Evolutionary conservation across 1,284 basidiomycete species (phyloP).

Genomic region (Austroboletus rostrupii): DNA sequence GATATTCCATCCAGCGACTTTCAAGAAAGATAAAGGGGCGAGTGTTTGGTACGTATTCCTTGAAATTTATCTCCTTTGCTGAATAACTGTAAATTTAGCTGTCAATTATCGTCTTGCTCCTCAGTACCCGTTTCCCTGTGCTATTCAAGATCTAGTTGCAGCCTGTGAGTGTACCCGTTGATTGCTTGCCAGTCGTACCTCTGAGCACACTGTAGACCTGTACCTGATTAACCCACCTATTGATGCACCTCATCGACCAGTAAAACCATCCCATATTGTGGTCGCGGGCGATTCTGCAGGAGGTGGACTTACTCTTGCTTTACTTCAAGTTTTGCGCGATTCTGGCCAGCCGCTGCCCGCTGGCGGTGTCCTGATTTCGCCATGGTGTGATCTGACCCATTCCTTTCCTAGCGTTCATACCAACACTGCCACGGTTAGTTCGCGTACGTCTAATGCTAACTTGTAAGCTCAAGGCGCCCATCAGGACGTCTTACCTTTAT

Average conservation of each 20-base stretch:
- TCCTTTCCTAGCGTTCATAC: conserved; percentile 86
- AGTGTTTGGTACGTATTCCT: conserved; percentile 61
- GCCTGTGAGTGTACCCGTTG: conserved; percentile 52
- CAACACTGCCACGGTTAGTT: conserved; percentile 77
- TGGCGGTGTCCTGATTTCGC: conserved; percentile 81
- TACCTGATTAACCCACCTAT: conserved; percentile 62
- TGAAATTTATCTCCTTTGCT: neutral
- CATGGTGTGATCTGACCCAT: conserved; percentile 93
- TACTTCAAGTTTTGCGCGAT: conserved; percentile 92
- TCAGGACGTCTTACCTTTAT: conserved; percentile 71
- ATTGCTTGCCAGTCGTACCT: neutral
- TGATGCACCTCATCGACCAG: conserved; percentile 68
- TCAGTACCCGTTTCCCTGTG: conserved; percentile 96
- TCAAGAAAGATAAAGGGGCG: conserved; percentile 89
- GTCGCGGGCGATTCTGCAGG: conserved; percentile 93
- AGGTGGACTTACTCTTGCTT: conserved; percentile 80
- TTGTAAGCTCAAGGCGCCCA: neutral
- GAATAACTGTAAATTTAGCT: conserved; percentile 40
- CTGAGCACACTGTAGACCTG: conserved; percentile 34
- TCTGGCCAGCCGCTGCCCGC: conserved; percentile 78
- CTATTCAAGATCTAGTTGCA: conserved; percentile 82
- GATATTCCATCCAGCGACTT: conserved; percentile 80
- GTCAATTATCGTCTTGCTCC: conserved; percentile 90
- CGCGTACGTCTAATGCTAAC: neutral
- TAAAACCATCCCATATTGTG: conserved; percentile 82